Evolutionary conservation across 495 filamentous ascomycete species (phyloP).

Genomic region (Lasiosphaeria hispida): DNA sequence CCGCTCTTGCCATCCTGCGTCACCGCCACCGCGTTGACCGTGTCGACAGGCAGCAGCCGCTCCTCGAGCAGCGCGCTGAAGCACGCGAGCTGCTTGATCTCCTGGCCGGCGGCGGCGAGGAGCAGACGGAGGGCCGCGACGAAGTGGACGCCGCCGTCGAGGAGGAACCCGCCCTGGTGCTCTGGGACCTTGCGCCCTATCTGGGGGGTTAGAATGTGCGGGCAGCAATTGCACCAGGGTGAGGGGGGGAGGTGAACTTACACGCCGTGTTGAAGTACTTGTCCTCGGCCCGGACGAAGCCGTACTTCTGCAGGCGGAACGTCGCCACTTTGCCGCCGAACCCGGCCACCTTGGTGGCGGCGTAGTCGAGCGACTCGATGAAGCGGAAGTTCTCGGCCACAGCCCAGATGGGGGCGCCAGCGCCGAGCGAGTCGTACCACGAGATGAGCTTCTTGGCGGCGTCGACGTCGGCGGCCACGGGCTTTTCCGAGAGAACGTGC

Average conservation of each 20-base stretch:
- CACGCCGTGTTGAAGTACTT: slow-evolving; percentile 60
- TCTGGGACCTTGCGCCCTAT: slow-evolving; percentile 66
- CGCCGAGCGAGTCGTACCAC: slow-evolving; percentile 54
- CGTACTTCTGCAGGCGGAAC: slow-evolving; percentile 58
- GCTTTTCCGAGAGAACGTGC: slow-evolving; percentile 80
- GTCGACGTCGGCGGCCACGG: slow-evolving; percentile 64
- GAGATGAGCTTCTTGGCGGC: slow-evolving; percentile 57
- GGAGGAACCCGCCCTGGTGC: slow-evolving; percentile 75
- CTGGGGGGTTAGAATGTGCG: neutral
- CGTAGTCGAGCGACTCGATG: slow-evolving; percentile 54
- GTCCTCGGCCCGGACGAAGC: slow-evolving; percentile 47
- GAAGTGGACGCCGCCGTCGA: slow-evolving; percentile 74
- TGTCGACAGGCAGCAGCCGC: slow-evolving; percentile 70
- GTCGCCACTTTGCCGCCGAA: slow-evolving; percentile 65
- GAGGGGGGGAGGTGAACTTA: slow-evolving; percentile 12
- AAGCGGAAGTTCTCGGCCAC: slow-evolving; percentile 80
- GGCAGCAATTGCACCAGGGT: no score
- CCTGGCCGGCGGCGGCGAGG: slow-evolving; percentile 50
- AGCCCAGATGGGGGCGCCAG: slow-evolving; percentile 51
- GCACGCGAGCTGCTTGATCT: slow-evolving; percentile 49
- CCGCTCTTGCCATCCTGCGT: slow-evolving; percentile 60
- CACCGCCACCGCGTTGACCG: slow-evolving; percentile 60
- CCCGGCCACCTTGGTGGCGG: slow-evolving; percentile 51
- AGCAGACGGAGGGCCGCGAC: slow-evolving; percentile 63
- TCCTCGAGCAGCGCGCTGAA: slow-evolving; percentile 57